phyloP scores from a whole-genome alignment of 2,329 filamentous ascomycete species.

The Fusarium sp. region DNA sequence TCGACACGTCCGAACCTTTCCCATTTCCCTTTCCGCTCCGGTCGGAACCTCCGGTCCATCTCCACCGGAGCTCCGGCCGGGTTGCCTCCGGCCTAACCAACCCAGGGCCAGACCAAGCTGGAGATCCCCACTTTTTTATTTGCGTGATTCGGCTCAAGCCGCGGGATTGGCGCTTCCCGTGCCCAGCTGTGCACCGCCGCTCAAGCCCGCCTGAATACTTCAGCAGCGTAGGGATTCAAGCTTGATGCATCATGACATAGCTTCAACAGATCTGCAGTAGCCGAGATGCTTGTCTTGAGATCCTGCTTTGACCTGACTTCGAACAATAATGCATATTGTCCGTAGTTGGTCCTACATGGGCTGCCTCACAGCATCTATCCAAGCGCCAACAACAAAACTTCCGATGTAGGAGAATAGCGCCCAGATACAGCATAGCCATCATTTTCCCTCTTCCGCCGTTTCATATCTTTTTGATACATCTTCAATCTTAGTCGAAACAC shows the following conservation, averaged over 20 bases:
- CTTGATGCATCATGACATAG: slow-evolving; percentile 23
- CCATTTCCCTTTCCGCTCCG: slow-evolving; percentile 14
- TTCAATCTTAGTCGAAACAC: slow-evolving; percentile 15
- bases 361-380: slow-evolving; percentile 25
- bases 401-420: not conserved
- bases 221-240: slow-evolving; percentile 35
- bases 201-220: slow-evolving; percentile 34
- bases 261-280: not conserved
- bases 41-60: slow-evolving; percentile 28
- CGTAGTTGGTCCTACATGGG: slow-evolving; percentile 15
- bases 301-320: not conserved
- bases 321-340: slow-evolving; percentile 7
- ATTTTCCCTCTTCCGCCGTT: not conserved
- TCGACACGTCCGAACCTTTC: slow-evolving; percentile 17
- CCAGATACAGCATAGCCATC: not conserved
- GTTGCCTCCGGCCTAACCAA: slow-evolving; percentile 31
- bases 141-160: slow-evolving; percentile 31
- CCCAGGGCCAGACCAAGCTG: slow-evolving; percentile 1
- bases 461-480: not conserved
- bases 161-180: slow-evolving; percentile 28
- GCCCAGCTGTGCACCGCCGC: slow-evolving; percentile 35
- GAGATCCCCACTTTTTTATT: slow-evolving; percentile 5
- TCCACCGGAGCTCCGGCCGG: slow-evolving; percentile 26
- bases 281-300: not conserved
- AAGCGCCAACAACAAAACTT: slow-evolving; percentile 6